Evolutionary conservation across 2,329 filamentous ascomycete species (phyloP).

Genomic region (Penicillium sp.): DNA sequence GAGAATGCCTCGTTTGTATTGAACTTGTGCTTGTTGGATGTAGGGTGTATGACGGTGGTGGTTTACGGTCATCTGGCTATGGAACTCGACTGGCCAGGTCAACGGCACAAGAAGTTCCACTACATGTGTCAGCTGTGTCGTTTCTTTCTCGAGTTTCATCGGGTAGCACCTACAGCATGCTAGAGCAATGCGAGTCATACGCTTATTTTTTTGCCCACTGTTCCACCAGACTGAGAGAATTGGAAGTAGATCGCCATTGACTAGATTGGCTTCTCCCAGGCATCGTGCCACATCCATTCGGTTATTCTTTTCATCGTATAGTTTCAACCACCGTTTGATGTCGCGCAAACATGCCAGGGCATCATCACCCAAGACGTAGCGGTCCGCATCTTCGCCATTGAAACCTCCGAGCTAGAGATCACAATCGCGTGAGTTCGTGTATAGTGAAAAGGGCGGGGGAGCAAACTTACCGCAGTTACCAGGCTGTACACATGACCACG

Average conservation of each 20-base stretch:
- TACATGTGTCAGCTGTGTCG: conserved; percentile 23
- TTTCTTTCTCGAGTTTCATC: not conserved
- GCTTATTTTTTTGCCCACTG: conserved; percentile 68
- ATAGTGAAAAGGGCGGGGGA: conserved; percentile 13
- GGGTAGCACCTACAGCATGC: conserved; percentile 61
- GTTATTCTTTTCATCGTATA: conserved; percentile 91
- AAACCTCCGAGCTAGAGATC: conserved; percentile 73
- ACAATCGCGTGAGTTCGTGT: conserved; percentile 8
- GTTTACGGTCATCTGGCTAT: conserved; percentile 83
- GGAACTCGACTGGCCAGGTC: conserved; percentile 89
- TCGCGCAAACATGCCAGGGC: conserved; percentile 89
- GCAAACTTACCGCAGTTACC: conserved; percentile 75
- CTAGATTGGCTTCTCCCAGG: conserved; percentile 86
- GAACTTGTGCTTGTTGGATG: conserved; percentile 80
- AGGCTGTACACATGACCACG: conserved; percentile 92
- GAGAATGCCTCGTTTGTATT: conserved; percentile 86
- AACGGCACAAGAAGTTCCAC: conserved; percentile 87
- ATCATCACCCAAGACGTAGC: conserved; percentile 89
- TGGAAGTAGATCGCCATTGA: conserved; percentile 84
- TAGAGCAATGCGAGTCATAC: conserved; percentile 76
- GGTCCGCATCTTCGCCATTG: conserved; percentile 74
- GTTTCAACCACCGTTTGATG: conserved; percentile 89
- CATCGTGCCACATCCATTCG: conserved; percentile 94
- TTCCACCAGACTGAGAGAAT: conserved; percentile 84
- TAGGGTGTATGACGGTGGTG: conserved; percentile 91